Percentiles rank a stretch among this genome's conserved stretches.
phyloP scores from a whole-genome alignment of 1,139 yeast genomes.

The Taphrina wiesneri region DNA sequence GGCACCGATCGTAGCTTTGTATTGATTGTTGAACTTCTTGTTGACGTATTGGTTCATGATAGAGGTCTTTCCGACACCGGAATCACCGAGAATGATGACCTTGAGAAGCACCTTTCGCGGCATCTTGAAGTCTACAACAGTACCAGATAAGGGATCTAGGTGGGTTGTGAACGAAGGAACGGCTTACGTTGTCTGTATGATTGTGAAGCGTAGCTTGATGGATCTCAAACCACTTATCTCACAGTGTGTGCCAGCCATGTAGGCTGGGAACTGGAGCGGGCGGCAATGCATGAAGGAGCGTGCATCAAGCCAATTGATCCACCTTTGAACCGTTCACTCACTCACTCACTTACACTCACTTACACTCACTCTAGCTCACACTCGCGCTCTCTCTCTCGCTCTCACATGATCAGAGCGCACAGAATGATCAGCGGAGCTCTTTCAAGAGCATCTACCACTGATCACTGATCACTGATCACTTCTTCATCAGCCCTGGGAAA shows the following conservation, averaged over 20 bases:
- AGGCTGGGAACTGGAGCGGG: not conserved
- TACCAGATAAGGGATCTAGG: too few species aligned
- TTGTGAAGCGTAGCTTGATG: not conserved
- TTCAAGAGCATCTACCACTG: too few species aligned
- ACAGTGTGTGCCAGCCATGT: not conserved
- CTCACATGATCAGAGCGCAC: not conserved
- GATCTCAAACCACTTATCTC: not conserved
- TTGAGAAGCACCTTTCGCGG: slow-evolving; percentile 72
- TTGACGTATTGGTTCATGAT: slow-evolving; percentile 80
- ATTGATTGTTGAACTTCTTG: slow-evolving; percentile 91
- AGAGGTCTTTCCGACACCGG: slow-evolving; percentile 97
- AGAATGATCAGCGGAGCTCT: too few species aligned
- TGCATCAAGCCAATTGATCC: too few species aligned
- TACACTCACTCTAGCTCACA: not conserved
- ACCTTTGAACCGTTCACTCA: too few species aligned
- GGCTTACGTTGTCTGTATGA: not conserved
- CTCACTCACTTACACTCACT: not conserved
- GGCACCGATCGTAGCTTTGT: slow-evolving; percentile 97
- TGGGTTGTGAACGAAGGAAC: too few species aligned
- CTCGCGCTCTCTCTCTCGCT: not conserved
- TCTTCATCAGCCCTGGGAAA: too few species aligned
- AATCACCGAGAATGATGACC: slow-evolving; percentile 84
- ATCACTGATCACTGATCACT: too few species aligned
- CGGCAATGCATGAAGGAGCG: not conserved
- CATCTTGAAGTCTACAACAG: not conserved